Percentiles rank a stretch among this genome's conserved stretches.
Evolutionary conservation across 306 rosid species (phyloP).

Genomic region (Quercus mongolica): DNA sequence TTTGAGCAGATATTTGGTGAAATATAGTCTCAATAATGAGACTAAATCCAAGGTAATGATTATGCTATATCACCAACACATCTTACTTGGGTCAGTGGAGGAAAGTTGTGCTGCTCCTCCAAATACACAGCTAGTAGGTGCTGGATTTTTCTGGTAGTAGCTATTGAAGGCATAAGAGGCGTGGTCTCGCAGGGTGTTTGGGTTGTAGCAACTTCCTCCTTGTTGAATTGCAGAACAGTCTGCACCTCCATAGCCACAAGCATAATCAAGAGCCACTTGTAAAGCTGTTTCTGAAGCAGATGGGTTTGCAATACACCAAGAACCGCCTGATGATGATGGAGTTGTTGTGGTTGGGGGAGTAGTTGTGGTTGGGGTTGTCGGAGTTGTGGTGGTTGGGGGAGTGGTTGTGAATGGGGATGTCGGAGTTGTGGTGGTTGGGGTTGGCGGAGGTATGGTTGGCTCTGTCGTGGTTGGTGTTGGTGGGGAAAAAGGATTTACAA

Average conservation of each 20-base stretch:
- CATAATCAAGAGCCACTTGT: conserved; percentile 91
- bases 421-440: conserved; percentile 7
- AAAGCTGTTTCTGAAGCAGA: conserved; percentile 65
- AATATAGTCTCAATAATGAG: neutral
- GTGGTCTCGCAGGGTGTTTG: conserved; percentile 64
- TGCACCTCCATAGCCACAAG: conserved; percentile 86
- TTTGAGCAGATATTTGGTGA: no score
- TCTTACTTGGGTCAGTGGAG: conserved; percentile 88
- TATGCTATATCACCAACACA: conserved; percentile 5
- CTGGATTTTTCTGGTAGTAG: conserved; percentile 83
- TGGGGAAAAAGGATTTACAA: conserved; percentile 40
- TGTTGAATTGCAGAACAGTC: conserved; percentile 71
- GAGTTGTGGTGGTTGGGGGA: conserved; percentile 25
- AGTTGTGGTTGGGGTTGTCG: conserved; percentile 23
- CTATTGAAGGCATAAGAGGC: conserved; percentile 91
- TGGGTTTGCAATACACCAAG: conserved; percentile 81
- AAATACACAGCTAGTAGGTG: conserved; percentile 74
- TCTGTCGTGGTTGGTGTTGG: conserved; percentile 46
- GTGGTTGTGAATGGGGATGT: conserved; percentile 18
- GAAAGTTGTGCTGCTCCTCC: conserved; percentile 72
- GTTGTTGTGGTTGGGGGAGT: conserved; percentile 7
- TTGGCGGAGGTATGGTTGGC: conserved; percentile 28
- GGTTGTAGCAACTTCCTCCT: conserved; percentile 73
- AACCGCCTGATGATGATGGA: conserved; percentile 46
- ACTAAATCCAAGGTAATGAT: neutral